Conservation (phyloP, 2,329 filamentous ascomycete species). For the Colletotrichum spinosum region DNA sequence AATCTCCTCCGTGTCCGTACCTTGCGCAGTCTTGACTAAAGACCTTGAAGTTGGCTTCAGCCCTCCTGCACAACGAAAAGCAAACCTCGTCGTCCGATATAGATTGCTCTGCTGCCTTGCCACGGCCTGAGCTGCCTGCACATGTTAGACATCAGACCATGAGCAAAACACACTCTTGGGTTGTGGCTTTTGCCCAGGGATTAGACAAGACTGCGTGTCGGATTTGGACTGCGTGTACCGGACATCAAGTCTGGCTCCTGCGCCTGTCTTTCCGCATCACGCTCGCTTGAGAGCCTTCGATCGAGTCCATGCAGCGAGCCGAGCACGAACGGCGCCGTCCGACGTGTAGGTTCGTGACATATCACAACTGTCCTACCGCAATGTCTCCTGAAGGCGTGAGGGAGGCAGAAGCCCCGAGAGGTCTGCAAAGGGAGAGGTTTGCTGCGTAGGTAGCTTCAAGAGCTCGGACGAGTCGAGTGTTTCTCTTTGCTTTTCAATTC, state of each 20-base stretch:
- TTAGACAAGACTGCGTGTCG: background rate
- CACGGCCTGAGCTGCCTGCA: background rate
- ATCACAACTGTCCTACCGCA: background rate
- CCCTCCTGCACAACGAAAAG: conserved; percentile 17
- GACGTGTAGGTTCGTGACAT: conserved; percentile 4
- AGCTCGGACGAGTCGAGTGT: conserved; percentile 8
- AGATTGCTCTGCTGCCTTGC: conserved; percentile 6
- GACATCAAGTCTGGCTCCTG: conserved; percentile 1
- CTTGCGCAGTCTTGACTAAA: too few species aligned
- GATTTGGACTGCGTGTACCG: conserved; percentile 11
- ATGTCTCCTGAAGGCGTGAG: conserved; percentile 8
- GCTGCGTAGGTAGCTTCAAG: background rate
- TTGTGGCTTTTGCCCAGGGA: conserved; percentile 13
- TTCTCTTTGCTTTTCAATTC: conserved; percentile 9
- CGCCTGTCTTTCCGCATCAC: background rate
- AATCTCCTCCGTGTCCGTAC: too few species aligned
- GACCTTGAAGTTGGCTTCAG: conserved; percentile 8
- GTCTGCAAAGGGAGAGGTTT: conserved; percentile 2
- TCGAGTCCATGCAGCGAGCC: conserved; percentile 23
- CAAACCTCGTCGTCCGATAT: background rate
- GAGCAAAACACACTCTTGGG: conserved; percentile 4
- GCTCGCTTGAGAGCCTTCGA: background rate
- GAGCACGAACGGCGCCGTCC: conserved; percentile 18
- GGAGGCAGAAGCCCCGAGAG: background rate
- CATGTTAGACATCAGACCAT: conserved; percentile 15